Percentiles rank a stretch among this genome's conserved stretches.
Evolutionary conservation across 192 early-diverging fungal genomes (phyloP).

Genomic region (Glomus cerebriforme): DNA sequence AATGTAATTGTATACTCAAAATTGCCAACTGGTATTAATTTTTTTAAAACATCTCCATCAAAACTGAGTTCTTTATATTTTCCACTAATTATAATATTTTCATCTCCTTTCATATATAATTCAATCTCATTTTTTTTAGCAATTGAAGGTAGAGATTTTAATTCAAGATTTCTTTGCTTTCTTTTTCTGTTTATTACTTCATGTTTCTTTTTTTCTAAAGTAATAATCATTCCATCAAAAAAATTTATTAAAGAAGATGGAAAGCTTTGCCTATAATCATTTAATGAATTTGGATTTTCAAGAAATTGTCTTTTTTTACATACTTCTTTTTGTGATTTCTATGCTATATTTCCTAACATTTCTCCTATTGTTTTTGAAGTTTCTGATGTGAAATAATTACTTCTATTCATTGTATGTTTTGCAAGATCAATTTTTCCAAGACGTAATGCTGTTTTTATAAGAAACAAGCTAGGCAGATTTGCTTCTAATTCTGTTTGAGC

Average conservation of each 20-base stretch:
- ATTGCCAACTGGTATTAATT: too few species aligned
- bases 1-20: too few species aligned
- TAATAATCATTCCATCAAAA: constrained; percentile 14
- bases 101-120: too few species aligned
- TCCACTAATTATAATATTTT: too few species aligned
- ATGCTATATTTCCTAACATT: not conserved
- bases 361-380: not conserved
- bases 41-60: too few species aligned
- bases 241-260: not conserved
- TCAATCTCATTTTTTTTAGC: too few species aligned
- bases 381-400: not conserved
- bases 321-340: too few species aligned
- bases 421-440: not conserved
- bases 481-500: not conserved
- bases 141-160: too few species aligned
- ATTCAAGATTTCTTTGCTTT: not conserved
- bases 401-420: not conserved
- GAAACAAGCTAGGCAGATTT: not conserved
- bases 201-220: constrained; percentile 17
- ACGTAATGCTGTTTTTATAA: not conserved
- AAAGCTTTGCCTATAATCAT: not conserved
- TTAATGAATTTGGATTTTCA: constrained; percentile 14
- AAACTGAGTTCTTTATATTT: too few species aligned
- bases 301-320: not conserved
- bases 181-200: constrained; percentile 7